A percentile compares a stretch with the other conserved stretches of the same genome.
Evolutionary conservation across 1,284 basidiomycete species (phyloP).

Genomic region (Marasmius fiardii): DNA sequence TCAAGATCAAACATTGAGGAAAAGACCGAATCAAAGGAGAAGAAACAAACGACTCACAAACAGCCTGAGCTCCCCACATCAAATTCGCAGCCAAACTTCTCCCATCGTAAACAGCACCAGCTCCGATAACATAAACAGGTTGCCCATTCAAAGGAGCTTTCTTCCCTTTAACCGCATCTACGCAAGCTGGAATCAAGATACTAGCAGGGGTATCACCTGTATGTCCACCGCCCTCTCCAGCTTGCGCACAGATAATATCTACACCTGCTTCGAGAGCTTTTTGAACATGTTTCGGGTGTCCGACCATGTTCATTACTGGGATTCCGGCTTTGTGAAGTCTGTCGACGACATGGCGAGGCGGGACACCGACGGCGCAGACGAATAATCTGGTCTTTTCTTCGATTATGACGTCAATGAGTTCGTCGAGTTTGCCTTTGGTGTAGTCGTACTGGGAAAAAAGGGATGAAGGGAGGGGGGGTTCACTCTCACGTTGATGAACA

Average conservation of each 20-base stretch:
- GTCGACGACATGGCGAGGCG: constrained; percentile 75
- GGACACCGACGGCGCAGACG: constrained; percentile 85
- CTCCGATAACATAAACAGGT: constrained; percentile 80
- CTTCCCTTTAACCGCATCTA: constrained; percentile 73
- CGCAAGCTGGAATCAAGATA: constrained; percentile 82
- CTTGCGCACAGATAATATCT: constrained; percentile 89
- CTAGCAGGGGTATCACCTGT: constrained; percentile 72
- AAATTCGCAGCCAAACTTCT: constrained; percentile 83
- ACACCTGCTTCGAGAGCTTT: constrained; percentile 81
- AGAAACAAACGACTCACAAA: constrained; percentile 58
- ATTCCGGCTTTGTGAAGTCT: constrained; percentile 79
- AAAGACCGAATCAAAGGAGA: background rate
- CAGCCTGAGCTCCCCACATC: constrained; percentile 78
- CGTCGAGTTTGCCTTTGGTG: constrained; percentile 76
- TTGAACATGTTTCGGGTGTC: constrained; percentile 81
- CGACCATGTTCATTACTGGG: constrained; percentile 90
- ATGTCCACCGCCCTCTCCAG: constrained; percentile 84
- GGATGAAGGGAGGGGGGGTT: background rate
- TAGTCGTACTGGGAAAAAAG: constrained; percentile 59
- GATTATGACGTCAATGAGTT: constrained; percentile 83
- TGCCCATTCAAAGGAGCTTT: constrained; percentile 76
- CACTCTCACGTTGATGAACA: background rate
- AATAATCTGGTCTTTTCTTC: constrained; percentile 82
- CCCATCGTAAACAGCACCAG: constrained; percentile 86
- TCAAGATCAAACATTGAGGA: constrained; percentile 6